Evolutionary conservation across 1,284 basidiomycete genomes (phyloP).

Genomic region (Sporisorium iseilematis-ciliati): DNA sequence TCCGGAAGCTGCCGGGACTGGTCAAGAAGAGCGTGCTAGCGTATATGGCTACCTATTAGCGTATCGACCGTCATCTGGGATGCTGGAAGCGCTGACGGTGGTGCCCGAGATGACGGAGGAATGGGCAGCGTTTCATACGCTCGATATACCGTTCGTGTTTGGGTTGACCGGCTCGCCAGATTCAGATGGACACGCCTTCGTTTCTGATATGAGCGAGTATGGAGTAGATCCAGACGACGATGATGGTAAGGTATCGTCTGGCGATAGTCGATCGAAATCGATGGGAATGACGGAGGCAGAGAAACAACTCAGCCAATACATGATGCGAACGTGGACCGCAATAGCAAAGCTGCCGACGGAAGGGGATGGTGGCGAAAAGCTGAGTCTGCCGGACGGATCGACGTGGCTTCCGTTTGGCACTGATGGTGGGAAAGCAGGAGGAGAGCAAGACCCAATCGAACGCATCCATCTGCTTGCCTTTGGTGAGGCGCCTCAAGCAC

Average conservation of each 20-base stretch:
- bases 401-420: conserved; percentile 19
- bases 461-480: conserved; percentile 27
- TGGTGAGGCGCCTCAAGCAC: conserved; percentile 32
- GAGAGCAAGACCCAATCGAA: not conserved
- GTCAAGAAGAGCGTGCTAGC: conserved; percentile 4
- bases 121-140: conserved; percentile 47
- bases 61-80: conserved; percentile 30
- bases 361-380: not conserved
- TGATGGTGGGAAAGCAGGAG: not conserved
- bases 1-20: not conserved
- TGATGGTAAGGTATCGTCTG: not conserved
- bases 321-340: conserved; percentile 46
- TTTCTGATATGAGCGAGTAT: conserved; percentile 16
- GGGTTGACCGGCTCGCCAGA: conserved; percentile 22
- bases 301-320: conserved; percentile 26
- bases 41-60: conserved; percentile 45
- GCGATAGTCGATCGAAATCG: not conserved
- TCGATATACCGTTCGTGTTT: conserved; percentile 52
- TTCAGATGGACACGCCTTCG: conserved; percentile 14
- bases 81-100: conserved; percentile 31
- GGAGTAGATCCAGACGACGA: conserved; percentile 31
- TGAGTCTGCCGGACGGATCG: conserved; percentile 22
- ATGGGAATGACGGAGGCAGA: conserved; percentile 31
- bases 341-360: conserved; percentile 15
- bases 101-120: conserved; percentile 39